Evolutionary conservation across 805 yeast genomes (phyloP), one percentile per base, ranked within the genome.

Genomic region (Barnettozyma wickerhamii): DNA sequence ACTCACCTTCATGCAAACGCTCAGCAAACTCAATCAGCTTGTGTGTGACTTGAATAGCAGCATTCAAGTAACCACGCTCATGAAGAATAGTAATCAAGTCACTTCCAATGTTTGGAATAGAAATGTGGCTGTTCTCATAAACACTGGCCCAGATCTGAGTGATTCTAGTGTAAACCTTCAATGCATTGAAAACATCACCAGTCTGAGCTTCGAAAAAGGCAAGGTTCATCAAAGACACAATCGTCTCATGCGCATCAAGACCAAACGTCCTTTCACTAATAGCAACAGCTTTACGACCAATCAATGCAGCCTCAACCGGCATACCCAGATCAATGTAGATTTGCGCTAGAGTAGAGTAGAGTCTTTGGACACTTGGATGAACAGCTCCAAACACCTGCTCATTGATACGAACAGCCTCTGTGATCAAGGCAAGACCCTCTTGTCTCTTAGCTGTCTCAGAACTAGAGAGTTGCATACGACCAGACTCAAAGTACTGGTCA

Each of bases 301-400:
- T 66, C 10, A 71, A 73, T 38, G 79, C 70, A 10, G 96, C 89
- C 49, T 77, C 80, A 19, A 67, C 65, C 17, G 65, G 58, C 51
- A 74, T 64, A 13, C 79, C 78, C 33, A 77, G 58, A 43, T 81
- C 88, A 43, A 77, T 72, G 64, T 78, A 85, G 15, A 79, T 61
- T 46, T 80, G 79, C 12, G 95, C 83, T 35, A 88, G 67, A 9
- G 76, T 67, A 31, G 79, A 65, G 55, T 82, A 83, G 27, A 80
- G 79, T 38, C 75, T 75, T 12, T 91, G 88, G 21, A 90, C 84
- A 51, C 82, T 88, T 7, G 83, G 74, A 55, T 90, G 93, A 23
- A 91, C 73, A 20, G 72, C 59, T 23, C 98, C 96, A 52, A 85
- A 85, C 23, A 87, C 78, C 57, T 88, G 95, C 59, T 89, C 95